Evolutionary conservation across 768 basidiomycete species (phyloP), one percentile per base, ranked within the genome.

Genomic region (Exsudoporus frostii): DNA sequence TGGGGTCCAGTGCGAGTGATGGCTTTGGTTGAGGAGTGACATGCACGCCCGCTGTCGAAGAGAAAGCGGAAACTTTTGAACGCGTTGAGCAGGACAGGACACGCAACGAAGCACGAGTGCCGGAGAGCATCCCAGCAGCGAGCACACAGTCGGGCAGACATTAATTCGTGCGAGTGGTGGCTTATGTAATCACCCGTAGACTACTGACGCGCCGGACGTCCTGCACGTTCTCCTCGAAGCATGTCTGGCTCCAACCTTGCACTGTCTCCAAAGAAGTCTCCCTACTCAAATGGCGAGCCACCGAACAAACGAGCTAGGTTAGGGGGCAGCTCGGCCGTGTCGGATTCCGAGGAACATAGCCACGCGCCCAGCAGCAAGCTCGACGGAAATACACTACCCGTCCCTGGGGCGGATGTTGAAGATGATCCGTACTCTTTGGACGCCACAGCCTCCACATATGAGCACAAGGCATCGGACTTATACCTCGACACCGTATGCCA

Each of bases 401-500:
- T 42, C 43, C 53, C 53, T 59, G 57, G 38, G 38, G 50, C 54
- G 48, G 64, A 63, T 17, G 68, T 57, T 42, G 60, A 62, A 54
- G 60, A 63, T 38, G 60, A 69, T 55, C 58, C 59, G 27, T 68
- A 71, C 43, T 63, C 65, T 36, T 51, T 62, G 48, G 67, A 68
- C 30, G 52, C 48, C 24, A 60, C 60, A 60, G 52, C 59, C 50
- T 54, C 62, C 37, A 50, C 59, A 42, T 29, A 63, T 27, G 69
- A 66, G 51, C 66, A 57, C 56, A 70, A 66, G 65, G 79, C 90
- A 34, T 89, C 91, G 48, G 94, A 98, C 71, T 77, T 97, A 63
- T 97, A 97, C 70, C 84, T 98, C 48, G 94, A 98, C 75, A 97
- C 94, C 53, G 94, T 89, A 72, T 68, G 87, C 73, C 54, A 53